A percentile compares a stretch with the other conserved stretches of the same genome.
Evolutionary conservation across 2,329 filamentous ascomycete genomes (phyloP).

Genomic region (Colletotrichum sp.): DNA sequence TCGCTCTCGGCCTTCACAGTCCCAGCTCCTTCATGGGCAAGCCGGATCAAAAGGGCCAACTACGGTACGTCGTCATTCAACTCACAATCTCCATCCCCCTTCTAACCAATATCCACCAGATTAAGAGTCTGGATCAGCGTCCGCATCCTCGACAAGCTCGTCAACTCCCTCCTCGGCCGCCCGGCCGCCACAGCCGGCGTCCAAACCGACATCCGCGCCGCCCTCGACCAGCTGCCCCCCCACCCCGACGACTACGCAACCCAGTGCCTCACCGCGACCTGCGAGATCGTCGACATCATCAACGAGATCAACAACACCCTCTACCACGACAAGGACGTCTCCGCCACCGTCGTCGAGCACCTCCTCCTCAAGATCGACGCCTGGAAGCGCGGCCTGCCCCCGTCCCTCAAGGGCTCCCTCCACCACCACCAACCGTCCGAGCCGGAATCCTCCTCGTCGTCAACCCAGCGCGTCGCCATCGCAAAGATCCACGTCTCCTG

Average conservation of each 20-base stretch:
- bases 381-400: conserved; percentile 51
- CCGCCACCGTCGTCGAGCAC: conserved; percentile 39
- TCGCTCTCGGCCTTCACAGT: conserved; percentile 60
- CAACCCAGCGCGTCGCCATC: not conserved
- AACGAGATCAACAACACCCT: conserved; percentile 47
- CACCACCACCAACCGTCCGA: conserved; percentile 40
- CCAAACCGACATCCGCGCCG: not conserved
- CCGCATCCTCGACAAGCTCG: not conserved
- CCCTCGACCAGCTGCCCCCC: conserved; percentile 23
- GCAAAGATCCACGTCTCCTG: not conserved
- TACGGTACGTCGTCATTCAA: not conserved
- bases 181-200: not conserved
- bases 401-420: conserved; percentile 29
- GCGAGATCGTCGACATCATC: conserved; percentile 46
- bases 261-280: conserved; percentile 43
- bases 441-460: not conserved
- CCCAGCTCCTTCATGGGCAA: conserved; percentile 6
- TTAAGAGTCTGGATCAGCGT: not conserved
- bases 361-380: conserved; percentile 46
- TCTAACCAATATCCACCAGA: not conserved
- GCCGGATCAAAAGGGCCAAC: not conserved
- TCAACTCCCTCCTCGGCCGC: not conserved
- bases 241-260: conserved; percentile 25
- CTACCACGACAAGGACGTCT: conserved; percentile 43
- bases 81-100: accelerated